Percentiles rank a stretch among this genome's conserved stretches.
Conservation (phyloP, 192 early-diverging fungal genomes). For the Jimgerdemannia lactiflua region DNA sequence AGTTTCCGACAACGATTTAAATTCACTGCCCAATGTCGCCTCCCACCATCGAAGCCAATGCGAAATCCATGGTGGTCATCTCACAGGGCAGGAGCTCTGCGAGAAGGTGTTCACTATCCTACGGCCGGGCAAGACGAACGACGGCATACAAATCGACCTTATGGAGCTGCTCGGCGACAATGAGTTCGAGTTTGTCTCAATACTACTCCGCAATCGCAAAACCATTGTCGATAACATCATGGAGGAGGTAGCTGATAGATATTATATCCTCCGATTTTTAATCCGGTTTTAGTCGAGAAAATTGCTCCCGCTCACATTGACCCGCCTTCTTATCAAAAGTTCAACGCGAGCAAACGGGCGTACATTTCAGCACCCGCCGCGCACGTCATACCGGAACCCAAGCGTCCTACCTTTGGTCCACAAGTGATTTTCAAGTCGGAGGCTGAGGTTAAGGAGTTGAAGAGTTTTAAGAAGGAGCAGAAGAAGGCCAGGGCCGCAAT, state of each 20-base stretch:
- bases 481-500: slow-evolving; percentile 44
- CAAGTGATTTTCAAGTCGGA: slow-evolving; percentile 65
- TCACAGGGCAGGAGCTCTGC: slow-evolving; percentile 57
- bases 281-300: no score
- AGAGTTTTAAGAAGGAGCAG: slow-evolving; percentile 61
- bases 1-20: not conserved
- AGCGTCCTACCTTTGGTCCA: slow-evolving; percentile 50
- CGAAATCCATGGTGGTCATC: slow-evolving; percentile 36
- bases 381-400: slow-evolving; percentile 5
- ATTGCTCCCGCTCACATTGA: no score
- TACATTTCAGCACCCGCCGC: not conserved
- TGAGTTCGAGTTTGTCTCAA: slow-evolving; percentile 65
- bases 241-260: slow-evolving; percentile 30
- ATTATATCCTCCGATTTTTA: not conserved
- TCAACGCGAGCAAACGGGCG: slow-evolving; percentile 13
- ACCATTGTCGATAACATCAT: slow-evolving; percentile 64
- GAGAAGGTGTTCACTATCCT: slow-evolving; percentile 70
- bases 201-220: slow-evolving; percentile 52
- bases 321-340: not conserved
- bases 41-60: slow-evolving; percentile 43
- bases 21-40: not conserved
- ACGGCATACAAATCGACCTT: slow-evolving; percentile 63
- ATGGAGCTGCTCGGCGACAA: slow-evolving; percentile 74
- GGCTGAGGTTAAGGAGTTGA: slow-evolving; percentile 55
- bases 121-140: slow-evolving; percentile 51